Conservation (phyloP, 1,139 yeast species). For the Arxiozyma bovina region DNA sequence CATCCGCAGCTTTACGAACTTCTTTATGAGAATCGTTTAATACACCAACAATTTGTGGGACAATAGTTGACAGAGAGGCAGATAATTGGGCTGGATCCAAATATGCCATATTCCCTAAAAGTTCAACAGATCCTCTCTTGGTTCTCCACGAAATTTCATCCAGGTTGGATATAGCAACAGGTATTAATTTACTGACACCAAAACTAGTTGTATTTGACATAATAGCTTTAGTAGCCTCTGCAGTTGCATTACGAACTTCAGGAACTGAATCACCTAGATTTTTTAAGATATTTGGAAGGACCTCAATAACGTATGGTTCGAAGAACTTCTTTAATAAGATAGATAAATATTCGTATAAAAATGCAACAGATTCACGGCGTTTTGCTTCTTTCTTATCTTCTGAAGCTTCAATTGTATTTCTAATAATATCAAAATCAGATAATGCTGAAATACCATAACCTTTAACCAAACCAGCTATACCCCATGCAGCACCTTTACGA, state of each 20-base stretch:
- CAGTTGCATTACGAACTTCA: conserved; percentile 86
- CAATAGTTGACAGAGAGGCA: conserved; percentile 75
- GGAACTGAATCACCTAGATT: conserved; percentile 76
- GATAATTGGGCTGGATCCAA: conserved; percentile 91
- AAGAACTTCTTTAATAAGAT: conserved; percentile 63
- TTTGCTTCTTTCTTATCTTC: conserved; percentile 74
- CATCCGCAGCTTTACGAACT: conserved; percentile 91
- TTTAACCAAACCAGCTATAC: conserved; percentile 84
- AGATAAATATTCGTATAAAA: conserved; percentile 79
- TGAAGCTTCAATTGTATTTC: conserved; percentile 72
- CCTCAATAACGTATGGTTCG: conserved; percentile 90
- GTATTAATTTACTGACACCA: conserved; percentile 87
- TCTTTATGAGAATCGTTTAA: conserved; percentile 93
- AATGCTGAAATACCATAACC: conserved; percentile 80
- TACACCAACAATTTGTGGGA: conserved; percentile 94
- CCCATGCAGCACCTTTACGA: conserved; percentile 93
- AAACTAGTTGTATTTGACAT: conserved; percentile 88
- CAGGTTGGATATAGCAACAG: conserved; percentile 75
- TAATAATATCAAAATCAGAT: conserved; percentile 65
- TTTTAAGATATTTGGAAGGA: conserved; percentile 70
- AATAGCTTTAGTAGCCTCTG: conserved; percentile 74
- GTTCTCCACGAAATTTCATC: conserved; percentile 95
- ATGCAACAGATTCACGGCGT: conserved; percentile 81
- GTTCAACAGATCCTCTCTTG: conserved; percentile 92
- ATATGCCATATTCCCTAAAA: conserved; percentile 96